Evolutionary conservation across 257 asterid species (phyloP).

Genomic region (Solanum appendiculatum): DNA sequence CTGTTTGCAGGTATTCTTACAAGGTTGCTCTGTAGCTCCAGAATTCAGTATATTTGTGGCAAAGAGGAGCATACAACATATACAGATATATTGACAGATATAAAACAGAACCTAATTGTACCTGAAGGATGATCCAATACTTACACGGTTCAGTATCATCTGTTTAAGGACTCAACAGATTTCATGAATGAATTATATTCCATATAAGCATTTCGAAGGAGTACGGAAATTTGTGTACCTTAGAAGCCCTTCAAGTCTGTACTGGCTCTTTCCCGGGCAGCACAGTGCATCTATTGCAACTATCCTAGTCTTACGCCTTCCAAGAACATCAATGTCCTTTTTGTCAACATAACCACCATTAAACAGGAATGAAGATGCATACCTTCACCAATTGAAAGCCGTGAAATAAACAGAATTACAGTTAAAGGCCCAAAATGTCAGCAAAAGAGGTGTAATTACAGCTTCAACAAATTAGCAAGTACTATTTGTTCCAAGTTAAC

Average conservation of each 20-base stretch:
- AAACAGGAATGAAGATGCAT: slow-evolving; percentile 79
- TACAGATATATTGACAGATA: not conserved
- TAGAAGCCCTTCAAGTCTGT: slow-evolving; percentile 39
- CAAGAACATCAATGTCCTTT: slow-evolving; percentile 41
- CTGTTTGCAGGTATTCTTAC: not conserved
- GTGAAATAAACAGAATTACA: not conserved
- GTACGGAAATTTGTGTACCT: slow-evolving; percentile 19
- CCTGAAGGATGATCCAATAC: not conserved
- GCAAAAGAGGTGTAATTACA: not conserved
- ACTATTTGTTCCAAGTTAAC: not conserved
- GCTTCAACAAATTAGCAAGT: not conserved
- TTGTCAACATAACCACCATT: slow-evolving; percentile 47
- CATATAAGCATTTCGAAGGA: not conserved
- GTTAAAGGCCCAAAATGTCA: not conserved
- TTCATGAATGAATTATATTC: not conserved
- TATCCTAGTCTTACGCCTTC: slow-evolving; percentile 74
- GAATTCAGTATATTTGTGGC: not conserved
- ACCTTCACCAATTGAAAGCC: slow-evolving; percentile 8
- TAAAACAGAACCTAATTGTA: not conserved
- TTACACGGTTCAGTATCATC: not conserved
- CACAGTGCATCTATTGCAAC: slow-evolving; percentile 83
- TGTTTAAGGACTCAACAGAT: not conserved
- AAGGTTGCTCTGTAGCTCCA: not conserved
- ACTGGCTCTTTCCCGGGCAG: slow-evolving; percentile 64
- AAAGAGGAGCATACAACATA: not conserved